Base-by-base conservation (phyloP, 1,139 yeast species). In the Hansenula sp. region DNA sequence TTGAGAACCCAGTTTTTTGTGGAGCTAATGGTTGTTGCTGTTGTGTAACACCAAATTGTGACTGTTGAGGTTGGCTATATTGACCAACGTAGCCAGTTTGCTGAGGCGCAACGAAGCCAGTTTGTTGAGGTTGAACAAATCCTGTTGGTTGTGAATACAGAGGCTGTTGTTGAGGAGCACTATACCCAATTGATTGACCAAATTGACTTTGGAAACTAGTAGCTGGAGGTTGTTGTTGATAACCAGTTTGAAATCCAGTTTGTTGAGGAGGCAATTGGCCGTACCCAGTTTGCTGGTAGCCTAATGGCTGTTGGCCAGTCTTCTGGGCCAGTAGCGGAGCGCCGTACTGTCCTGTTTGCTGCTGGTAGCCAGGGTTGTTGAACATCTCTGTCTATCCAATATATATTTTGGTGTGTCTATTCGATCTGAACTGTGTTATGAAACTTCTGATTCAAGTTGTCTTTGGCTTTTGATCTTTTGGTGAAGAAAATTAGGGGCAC, bases 1-100 rank as follows among this genome's bases (percentile, higher is more conserved):
- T 40, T 30, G 40, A 41, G 49, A 54, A 55, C 1, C 58, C 59
- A 4, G 58, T 54, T 11, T 49, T 49, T 33, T 56, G 59, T 4
- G 57, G 43, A 7, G 45, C 44, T 25, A 54, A 43, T 27, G 50
- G 54, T 39, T 52, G 58, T 19, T 38, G 49, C 12, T 43, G 47
- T 35, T 47, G 54, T 11, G n/a, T n/a, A n/a, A 40, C 36, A 11
- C 37, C 41, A 29, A 34, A 33, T 15, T 34, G 42, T 5, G 40
- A 38, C 16, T 24, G 31, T 34, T 28, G 42, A 16, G 32, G 28
- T 35, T 41, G 43, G 11, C 18, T 19, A 30, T 7, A 19, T 13
- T 19, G 27, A 21, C 34, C 40, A 18, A 33, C 38, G 39, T 36
- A 48, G 36, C 47, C 49, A 10, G 47, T 48, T 36, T 38, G 49